Conservation (phyloP, 305 asterid genomes). For the Solanum hybrid region DNA sequence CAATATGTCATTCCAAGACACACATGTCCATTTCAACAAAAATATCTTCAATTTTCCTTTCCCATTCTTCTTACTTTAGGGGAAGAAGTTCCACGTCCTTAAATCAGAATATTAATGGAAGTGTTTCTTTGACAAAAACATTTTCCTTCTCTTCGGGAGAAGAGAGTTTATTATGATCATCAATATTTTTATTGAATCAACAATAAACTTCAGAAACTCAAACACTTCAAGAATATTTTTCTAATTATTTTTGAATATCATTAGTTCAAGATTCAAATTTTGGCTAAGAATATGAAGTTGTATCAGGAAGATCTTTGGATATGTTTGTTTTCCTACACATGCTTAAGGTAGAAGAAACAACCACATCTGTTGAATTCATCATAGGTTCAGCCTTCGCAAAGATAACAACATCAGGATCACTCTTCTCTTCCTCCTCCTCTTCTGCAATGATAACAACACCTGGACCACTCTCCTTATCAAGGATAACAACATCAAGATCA, state of each 20-base stretch:
- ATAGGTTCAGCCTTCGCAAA: not conserved
- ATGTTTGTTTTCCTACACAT: not conserved
- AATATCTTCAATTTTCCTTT: not conserved
- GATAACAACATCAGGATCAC: not conserved
- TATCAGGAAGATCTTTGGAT: not conserved
- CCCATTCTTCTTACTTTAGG: not conserved
- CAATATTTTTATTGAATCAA: not conserved
- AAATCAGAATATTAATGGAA: not conserved
- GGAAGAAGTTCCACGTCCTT: not conserved
- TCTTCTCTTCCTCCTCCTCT: not conserved
- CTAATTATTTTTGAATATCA: not conserved
- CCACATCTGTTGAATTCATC: not conserved
- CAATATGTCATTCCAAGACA: not conserved
- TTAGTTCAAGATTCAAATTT: not conserved
- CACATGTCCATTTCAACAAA: not conserved
- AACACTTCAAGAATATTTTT: not conserved
- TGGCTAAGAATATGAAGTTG: not conserved
- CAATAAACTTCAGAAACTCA: not conserved
- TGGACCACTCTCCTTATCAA: not conserved
- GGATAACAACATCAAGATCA: not conserved
- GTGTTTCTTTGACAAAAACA: not conserved
- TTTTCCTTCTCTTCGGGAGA: not conserved
- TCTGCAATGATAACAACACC: not conserved
- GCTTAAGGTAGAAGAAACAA: not conserved
- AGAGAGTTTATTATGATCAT: not conserved